Base-by-base conservation (phyloP, 2,329 filamentous ascomycete genomes). In the Fusarium decemcellulare region DNA sequence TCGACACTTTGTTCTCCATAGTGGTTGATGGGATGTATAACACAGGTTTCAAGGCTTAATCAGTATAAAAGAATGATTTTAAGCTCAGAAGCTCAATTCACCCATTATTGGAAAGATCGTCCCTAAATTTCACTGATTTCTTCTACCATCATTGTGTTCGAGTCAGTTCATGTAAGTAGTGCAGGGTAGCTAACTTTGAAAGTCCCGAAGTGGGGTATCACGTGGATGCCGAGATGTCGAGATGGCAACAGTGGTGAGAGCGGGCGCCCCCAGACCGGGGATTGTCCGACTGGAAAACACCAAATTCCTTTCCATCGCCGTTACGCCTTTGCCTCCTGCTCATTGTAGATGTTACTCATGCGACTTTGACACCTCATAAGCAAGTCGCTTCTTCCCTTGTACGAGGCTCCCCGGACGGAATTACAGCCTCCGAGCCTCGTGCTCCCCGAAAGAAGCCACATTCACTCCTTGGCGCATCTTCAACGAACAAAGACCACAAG, bases 231-330 rank as follows among this genome's bases (percentile, higher is more conserved):
- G 42, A 59, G 65, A 66, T 57, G 37, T 54, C 46, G 37, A 48
- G 68, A 70, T 61, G 53, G 61, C 60, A 63, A 63, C 60, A 66
- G 60, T 32, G 53, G 63, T 51, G 53, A 46, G 55, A 66, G 62
- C 47, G 42, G 62, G 59, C 53, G 57, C 57, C 55, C 57, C 55
- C 48, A 47, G 50, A 52, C 50, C 62, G 65, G 65, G 65, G 56
- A 72, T 71, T 68, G 63, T 54, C 67, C 67, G 58, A 60, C 55
- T 47, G 30, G 56, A 69, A 69, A 69, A 55, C 68, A 69, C 58
- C 68, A 71, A 68, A 71, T 58, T 71, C 59, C 67, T 65, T 71
- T 65, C 37, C 67, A 71, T 70, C 67, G 23, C 52, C 60, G 44
- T 65, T 53, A 44, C 50, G 57, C 43, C 67, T 40, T 18, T 29